phyloP scores from a whole-genome alignment of 23 red algal genomes.

The Gracilaria vermiculophylla region DNA sequence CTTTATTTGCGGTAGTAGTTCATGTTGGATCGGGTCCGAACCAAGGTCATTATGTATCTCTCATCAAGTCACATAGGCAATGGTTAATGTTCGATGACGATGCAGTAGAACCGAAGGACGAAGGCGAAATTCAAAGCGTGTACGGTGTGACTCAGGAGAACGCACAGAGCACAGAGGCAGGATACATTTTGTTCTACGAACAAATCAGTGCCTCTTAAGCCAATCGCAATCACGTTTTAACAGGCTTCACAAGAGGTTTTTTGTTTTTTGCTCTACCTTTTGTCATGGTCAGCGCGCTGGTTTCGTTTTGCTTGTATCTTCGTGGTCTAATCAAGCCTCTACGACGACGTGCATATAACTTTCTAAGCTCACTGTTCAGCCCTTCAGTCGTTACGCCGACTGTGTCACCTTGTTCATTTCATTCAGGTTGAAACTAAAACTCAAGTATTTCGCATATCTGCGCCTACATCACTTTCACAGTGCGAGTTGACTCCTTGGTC shows the following conservation, averaged over 20 bases:
- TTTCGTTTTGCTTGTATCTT: background rate
- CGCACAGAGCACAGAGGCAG: conserved; percentile 74
- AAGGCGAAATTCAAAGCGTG: conserved; percentile 89
- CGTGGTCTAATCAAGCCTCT: background rate
- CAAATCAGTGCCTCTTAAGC: conserved; percentile 13
- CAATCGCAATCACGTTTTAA: background rate
- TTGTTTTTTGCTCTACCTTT: background rate
- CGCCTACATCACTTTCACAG: background rate
- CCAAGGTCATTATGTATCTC: conserved; percentile 96
- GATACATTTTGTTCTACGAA: conserved; percentile 97
- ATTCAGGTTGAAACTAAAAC: conserved; percentile 12
- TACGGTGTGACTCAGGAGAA: conserved; percentile 83
- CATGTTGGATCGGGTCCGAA: conserved; percentile 95
- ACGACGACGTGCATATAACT: background rate
- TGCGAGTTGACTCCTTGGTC: no score
- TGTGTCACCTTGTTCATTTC: background rate
- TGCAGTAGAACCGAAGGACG: conserved; percentile 91
- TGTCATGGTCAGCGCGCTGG: background rate
- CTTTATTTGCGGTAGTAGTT: conserved; percentile 93
- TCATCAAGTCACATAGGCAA: conserved; percentile 83
- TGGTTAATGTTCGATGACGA: conserved; percentile 99
- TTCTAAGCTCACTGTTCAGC: conserved; percentile 6
- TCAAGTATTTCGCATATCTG: background rate
- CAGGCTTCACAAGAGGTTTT: background rate
- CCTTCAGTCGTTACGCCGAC: background rate